Evolutionary conservation across 257 asterid genomes (phyloP), one percentile per base, ranked within the genome.

Genomic region (Knoxia roxburghii): DNA sequence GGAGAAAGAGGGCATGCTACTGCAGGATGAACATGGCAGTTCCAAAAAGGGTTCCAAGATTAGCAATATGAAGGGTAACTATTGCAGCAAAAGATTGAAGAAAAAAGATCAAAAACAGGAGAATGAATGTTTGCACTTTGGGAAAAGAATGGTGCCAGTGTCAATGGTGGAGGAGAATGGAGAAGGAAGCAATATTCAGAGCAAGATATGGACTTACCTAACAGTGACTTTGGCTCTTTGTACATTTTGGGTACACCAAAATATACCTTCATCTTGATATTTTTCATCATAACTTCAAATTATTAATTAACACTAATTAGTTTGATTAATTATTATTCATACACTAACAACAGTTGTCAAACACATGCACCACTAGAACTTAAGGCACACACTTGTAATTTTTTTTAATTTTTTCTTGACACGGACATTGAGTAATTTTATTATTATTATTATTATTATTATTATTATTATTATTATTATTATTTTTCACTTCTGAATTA

Each of bases 211-310:
- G 78, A 67, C 76, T 52, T 72, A 69, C 62, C 55, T 79, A 17
- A 76, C 84, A 9, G 69, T 76, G 64, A 67, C 71, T 0, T 65
- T 69, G 70, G 84, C 77, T 5, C 77, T 76, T 4, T 79, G 74
- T 67, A 72, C 81, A 35, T 54, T 79, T 65, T 79, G 84, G 81
- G 26, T 72, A 54, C 78, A 72, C 69, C 73, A 60, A 20, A 69
- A 48, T 48, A 64, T 65, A 29, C 72, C 78, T 72, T 60, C 68
- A 33, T 62, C 61, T 64, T 78, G 68, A 78, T 43, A n/a, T n/a
- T n/a, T n/a, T n/a, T n/a, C n/a, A n/a, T n/a, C n/a, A n/a, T 27
- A 30, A 37, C 6, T 18, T 26, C 26, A 43, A n/a, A n/a, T 46
- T 46, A 4, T 37, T 37, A 37, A 3, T 35, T 23, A 29, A 54